Evolutionary conservation across 768 basidiomycete species (phyloP).

Genomic region (Pisolithus albus): DNA sequence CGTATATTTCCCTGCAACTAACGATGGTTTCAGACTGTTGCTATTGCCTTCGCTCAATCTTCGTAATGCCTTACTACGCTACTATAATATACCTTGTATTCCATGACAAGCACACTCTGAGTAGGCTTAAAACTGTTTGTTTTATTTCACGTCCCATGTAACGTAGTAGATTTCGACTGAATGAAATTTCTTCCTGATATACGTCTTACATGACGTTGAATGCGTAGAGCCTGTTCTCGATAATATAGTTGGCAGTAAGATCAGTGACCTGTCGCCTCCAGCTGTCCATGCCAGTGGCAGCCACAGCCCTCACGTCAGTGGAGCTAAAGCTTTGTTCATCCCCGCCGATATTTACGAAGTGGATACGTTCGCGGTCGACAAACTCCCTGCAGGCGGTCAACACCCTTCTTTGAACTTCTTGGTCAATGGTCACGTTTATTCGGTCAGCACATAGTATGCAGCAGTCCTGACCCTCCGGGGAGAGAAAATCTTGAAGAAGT

Average conservation of each 20-base stretch:
- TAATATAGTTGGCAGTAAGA: conserved; percentile 47
- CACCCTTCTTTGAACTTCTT: conserved; percentile 22
- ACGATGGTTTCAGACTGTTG: conserved; percentile 52
- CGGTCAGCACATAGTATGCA: conserved; percentile 64
- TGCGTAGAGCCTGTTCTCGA: conserved; percentile 39
- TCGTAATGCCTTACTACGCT: conserved; percentile 17
- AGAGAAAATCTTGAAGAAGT: conserved; percentile 55
- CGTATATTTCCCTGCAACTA: conserved; percentile 10
- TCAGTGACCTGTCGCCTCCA: conserved; percentile 47
- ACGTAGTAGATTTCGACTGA: conserved; percentile 4
- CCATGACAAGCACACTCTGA: conserved; percentile 3
- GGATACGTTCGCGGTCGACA: conserved; percentile 44
- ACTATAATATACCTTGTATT: background rate
- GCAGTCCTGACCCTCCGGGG: conserved; percentile 47
- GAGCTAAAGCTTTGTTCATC: conserved; percentile 59
- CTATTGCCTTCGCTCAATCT: conserved; percentile 85
- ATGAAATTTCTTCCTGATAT: conserved; percentile 10
- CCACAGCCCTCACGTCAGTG: conserved; percentile 47
- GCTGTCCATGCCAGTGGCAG: conserved; percentile 13
- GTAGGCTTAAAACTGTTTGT: background rate
- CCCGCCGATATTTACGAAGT: conserved; percentile 55
- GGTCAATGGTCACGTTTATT: conserved; percentile 19
- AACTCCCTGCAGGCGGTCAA: conserved; percentile 40
- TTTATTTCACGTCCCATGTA: background rate
- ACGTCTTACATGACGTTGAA: background rate